Evolutionary conservation across 768 basidiomycete species (phyloP), one percentile per base, ranked within the genome.

Genomic region (Serendipita vermifera): DNA sequence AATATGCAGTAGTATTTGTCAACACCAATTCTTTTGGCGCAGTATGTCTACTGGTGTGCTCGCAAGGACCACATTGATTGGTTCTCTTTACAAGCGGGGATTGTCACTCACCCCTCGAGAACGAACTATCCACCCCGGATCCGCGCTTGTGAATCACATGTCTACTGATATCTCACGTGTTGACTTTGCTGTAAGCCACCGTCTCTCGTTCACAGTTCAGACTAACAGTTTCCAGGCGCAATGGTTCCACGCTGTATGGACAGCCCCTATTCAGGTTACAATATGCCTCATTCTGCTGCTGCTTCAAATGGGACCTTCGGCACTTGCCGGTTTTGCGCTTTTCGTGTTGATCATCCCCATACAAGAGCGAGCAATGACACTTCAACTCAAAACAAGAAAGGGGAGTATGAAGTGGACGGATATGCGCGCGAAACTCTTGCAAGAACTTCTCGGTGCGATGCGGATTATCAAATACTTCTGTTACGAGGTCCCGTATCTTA

Each of bases 381-480:
- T 74, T 54, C 77, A 80, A 59, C 79, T 78, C 63, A 66, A 69
- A 33, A 70, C 79, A 33, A 72, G 83, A 4, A 74, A 76, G 57
- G 66, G 62, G 31, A 76, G 79, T 0, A 79, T 82, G 73, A 74
- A 70, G 57, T 81, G 74, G 70, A 84, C 83, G 0, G 83, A 85
- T 64, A 67, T 70, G 55, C 71, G 84, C 2, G 77, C 82, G 2
- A 79, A 80, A 63, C 72, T 80, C 0, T 68, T 86, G n/a, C 73
- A 80, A 15, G 83, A 85, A 63, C 75, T 83, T 5, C 65, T 86
- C 7, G 75, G 81, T 72, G 76, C 74, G 1, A 84, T 85, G 81
- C 75, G 80, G 3, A 75, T 84, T n/a, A 79, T 87, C 55, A 85
- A 85, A 65, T 83, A 81, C 62, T 87, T 87, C 64, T 81, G 78